Evolutionary conservation across 495 filamentous ascomycete genomes (phyloP).

Genomic region (Lepidopterella palustris): DNA sequence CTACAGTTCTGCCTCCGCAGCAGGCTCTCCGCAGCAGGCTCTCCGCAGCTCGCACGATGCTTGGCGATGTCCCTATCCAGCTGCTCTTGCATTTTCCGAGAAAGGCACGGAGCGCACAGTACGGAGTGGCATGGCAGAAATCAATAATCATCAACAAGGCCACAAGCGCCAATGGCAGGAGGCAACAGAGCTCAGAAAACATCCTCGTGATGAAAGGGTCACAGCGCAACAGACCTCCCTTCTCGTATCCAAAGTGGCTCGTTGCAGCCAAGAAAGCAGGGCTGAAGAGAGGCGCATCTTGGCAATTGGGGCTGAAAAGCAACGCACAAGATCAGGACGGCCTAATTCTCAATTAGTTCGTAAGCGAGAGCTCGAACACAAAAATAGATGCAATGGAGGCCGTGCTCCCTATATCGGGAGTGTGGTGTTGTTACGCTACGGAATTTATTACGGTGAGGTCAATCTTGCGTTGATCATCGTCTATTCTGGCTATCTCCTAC

Average conservation of each 20-base stretch:
- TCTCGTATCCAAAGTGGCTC: no score
- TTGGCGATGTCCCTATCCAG: neutral
- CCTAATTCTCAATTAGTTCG: neutral
- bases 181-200: neutral
- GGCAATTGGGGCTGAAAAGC: neutral
- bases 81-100: neutral
- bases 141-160: no score
- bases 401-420: neutral
- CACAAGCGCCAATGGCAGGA: neutral
- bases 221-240: no score
- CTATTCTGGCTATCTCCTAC: neutral
- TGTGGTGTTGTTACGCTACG: neutral
- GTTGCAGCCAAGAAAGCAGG: neutral
- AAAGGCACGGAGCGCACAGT: neutral
- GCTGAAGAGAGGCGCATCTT: neutral
- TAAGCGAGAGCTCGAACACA: neutral
- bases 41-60: neutral
- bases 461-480: neutral
- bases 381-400: neutral
- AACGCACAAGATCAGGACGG: neutral
- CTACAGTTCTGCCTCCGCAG: neutral
- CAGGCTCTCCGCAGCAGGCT: neutral
- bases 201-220: neutral
- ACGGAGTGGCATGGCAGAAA: neutral
- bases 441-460: no score